Evolutionary conservation across 2,329 filamentous ascomycete genomes (phyloP), one percentile per base, ranked within the genome.

Genomic region (Fusarium foetens): DNA sequence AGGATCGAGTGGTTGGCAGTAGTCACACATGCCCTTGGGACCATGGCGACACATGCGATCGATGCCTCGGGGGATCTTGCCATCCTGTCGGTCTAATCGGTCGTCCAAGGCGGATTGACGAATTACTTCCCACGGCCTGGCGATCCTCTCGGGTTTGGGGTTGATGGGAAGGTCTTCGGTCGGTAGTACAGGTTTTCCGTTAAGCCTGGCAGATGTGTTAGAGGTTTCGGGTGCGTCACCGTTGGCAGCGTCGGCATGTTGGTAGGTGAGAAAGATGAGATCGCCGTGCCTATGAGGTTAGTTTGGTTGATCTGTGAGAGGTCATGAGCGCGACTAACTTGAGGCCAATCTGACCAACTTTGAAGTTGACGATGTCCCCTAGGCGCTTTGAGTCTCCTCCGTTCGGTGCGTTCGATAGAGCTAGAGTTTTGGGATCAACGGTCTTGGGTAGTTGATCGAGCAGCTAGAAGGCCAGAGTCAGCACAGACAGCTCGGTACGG

Each of bases 11-110:
- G 97, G 97, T 90, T 97, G 97, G 84, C 96, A 99, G 83, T 98
- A 97, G 83, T 99, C 96, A 82, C 96, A 99, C 96, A 99, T 99
- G 80, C 96, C 96, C 83, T 97, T 98, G 57, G 93, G 91, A 3
- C 95, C 95, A 81, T 99, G 96, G 70, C 94, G 92, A 84, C 96
- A 99, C 94, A 99, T 96, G 80, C 93, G 93, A 80, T 97, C 94
- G 65, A 88, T 88, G 69, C 88, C 88, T 70, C 95, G 87, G 25
- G 90, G 85, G 57, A 98, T 97, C 84, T 97, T 99, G 74, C 96
- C 96, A 86, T 96, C 92, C 74, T 91, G 88, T 83, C 90, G 94
- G 82, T 99, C 96, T 79, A 99, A 84, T 62, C 88, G 86, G 79
- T 99, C 92, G 79, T 99, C 97, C 14, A 99, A 86, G 5, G 91